Base-by-base conservation (phyloP, 1,139 yeast genomes). In the Scheffersomyces parashehatae region DNA sequence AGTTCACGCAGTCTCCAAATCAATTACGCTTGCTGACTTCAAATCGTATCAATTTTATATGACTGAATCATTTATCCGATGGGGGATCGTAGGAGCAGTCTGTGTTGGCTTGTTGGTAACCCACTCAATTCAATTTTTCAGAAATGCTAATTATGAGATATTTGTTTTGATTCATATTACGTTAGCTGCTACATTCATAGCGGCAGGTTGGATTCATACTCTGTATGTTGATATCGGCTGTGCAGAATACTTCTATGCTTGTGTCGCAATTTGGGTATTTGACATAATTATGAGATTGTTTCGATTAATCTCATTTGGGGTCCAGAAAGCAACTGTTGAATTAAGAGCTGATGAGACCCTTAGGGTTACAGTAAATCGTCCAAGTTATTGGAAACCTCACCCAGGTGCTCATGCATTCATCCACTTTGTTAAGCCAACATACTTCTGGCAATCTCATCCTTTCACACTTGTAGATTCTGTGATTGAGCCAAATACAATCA, bases 1-100 rank as follows among this genome's bases (percentile, higher is more conserved):
- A 10, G 53, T 73, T 24, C 90, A 85, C 54, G 53, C 42, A 36
- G 40, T 31, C 49, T 47, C 29, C 14, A 39, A 24, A 43, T 47
- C 28, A 37, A 39, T 35, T 43, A 43, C 45, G 32, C 39, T 30
- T 24, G 40, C 20, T 35, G 51, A 40, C 8, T 28, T 30, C 26
- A 30, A 32, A 3, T 13, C 34, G 5, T 40, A 40, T 14, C 37
- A 39, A 6, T 13, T 3, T 4, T 32, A 37, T 16, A 28, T 42
- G 13, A 26, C 35, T 6, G 13, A 31, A 13, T 38, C 49, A 4
- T 53, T 42, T 34, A 44, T 53, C 31, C 44, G 47, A 11, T 54
- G 51, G 49, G 62, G 59, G 15, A 42, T 47, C 36, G 49, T 54
- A 12, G 55, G 56, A 3, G 28, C 46, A 2, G 41, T 46, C 5